Evolutionary conservation across 2,329 filamentous ascomycete species (phyloP), one percentile per base, ranked within the genome.

Genomic region (Ophiocordyceps unilateralis): DNA sequence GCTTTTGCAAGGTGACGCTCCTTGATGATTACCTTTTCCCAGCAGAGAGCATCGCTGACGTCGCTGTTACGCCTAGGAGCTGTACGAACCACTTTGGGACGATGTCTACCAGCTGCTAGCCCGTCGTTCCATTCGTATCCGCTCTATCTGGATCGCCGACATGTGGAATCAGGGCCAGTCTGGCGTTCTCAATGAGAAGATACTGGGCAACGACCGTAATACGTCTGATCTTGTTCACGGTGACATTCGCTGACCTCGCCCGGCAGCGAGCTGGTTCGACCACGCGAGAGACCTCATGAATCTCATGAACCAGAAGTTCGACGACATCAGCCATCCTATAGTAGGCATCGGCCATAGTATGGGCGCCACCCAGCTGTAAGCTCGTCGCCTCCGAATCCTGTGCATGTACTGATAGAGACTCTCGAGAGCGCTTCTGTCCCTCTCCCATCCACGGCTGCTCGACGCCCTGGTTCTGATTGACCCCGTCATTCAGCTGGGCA

Each of bases 71-170:
- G 20, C 5, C 14, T 44, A 87, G 82, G 89, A 96, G 67, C 63
- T 95, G 2, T 95, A 95, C 56, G 88, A 95, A 54, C 83, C 89
- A 0, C 66, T 95, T 0, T 95, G 87, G 83, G 84, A 89, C 46
- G 85, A 94, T 42, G 66, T 95, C 2, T 67, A 83, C 50, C 61
- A 68, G 17, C 64, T 68, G 17, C 65, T 78, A 6, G 70, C 72
- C 49, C 56, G 61, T 14, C 65, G 69, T 44, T 78, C 76, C 17
- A 74, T 93, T 51, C 69, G 71, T 2, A 84, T 96, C 52, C 75
- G 85, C 45, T 69, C 74, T 47, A 88, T 96, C 51, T 94, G 84
- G 83, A 91, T 94, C 52, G 79, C 85, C 47, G 89, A 96, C 62
- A 76, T 83, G n/a, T 78, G 84, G 24, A 80, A 86, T 56, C 84